Evolutionary conservation across 768 basidiomycete species (phyloP).

Genomic region (Hortiboletus flavorubellus): DNA sequence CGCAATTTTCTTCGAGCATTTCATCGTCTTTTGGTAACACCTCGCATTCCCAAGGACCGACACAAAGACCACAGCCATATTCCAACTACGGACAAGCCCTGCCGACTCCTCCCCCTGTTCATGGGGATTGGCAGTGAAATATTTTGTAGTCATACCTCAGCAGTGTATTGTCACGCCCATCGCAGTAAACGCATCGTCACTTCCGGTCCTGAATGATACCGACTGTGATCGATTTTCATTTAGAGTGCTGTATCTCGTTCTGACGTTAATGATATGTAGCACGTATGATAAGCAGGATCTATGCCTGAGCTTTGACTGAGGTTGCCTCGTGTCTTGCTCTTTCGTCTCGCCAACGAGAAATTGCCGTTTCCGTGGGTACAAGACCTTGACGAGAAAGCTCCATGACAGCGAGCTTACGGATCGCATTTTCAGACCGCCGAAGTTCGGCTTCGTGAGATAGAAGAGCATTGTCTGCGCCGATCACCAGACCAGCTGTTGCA

Average conservation of each 20-base stretch:
- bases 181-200: constrained; percentile 8
- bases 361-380: constrained; percentile 80
- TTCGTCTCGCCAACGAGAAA: constrained; percentile 70
- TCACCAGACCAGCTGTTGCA: constrained; percentile 63
- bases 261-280: constrained; percentile 10
- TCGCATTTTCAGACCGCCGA: constrained; percentile 61
- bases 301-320: constrained; percentile 4
- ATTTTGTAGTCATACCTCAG: constrained; percentile 10
- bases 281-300: constrained; percentile 6
- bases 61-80: constrained; percentile 37
- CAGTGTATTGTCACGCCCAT: constrained; percentile 15
- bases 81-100: constrained; percentile 31
- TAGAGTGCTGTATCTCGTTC: constrained; percentile 21
- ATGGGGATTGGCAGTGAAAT: constrained; percentile 28
- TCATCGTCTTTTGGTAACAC: constrained; percentile 23
- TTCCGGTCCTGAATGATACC: constrained; percentile 1
- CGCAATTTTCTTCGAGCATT: constrained; percentile 23
- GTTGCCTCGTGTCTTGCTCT: constrained; percentile 22
- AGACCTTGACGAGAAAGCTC: constrained; percentile 74
- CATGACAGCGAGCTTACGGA: constrained; percentile 70
- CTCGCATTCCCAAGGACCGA: constrained; percentile 38
- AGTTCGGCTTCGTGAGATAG: constrained; percentile 64
- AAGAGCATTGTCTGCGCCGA: constrained; percentile 75
- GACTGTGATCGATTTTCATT: neutral
- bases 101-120: constrained; percentile 23